phyloP scores from a whole-genome alignment of 169 alveolate genomes.

The Plasmodium sp. region DNA sequence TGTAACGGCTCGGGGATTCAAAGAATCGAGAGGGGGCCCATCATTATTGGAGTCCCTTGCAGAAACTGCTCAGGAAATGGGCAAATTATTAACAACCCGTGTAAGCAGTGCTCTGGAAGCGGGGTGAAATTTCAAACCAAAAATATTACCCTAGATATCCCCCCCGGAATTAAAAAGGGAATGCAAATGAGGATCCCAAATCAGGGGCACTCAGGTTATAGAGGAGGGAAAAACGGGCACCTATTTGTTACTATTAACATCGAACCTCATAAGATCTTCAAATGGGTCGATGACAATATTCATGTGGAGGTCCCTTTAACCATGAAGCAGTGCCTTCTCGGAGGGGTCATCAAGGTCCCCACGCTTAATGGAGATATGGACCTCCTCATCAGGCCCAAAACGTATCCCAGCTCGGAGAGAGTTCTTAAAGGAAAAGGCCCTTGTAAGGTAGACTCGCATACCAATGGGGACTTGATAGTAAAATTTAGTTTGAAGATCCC shows the following conservation, averaged over 20 bases:
- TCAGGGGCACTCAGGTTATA: conserved; percentile 89
- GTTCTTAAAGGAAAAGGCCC: conserved; percentile 90
- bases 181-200: conserved; percentile 89
- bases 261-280: conserved; percentile 87
- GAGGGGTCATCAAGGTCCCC: conserved; percentile 89
- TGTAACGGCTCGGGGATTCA: conserved; percentile 90
- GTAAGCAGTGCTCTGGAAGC: conserved; percentile 88
- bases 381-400: conserved; percentile 82
- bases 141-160: conserved; percentile 84
- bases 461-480: conserved; percentile 86
- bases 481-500: conserved; percentile 86
- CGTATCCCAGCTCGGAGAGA: conserved; percentile 85
- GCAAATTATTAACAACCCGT: conserved; percentile 85
- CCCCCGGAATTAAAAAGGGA: conserved; percentile 88
- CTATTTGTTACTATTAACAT: conserved; percentile 88
- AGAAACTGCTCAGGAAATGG: conserved; percentile 90
- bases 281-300: conserved; percentile 91
- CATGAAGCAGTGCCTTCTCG: conserved; percentile 87
- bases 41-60: conserved; percentile 90
- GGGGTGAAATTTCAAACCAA: conserved; percentile 88
- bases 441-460: conserved; percentile 84
- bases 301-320: conserved; percentile 91
- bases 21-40: conserved; percentile 90
- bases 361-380: conserved; percentile 86
- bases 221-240: conserved; percentile 92